phyloP scores from a whole-genome alignment of 2,329 filamentous ascomycete genomes.

The Phaeomoniella chlamydospora region DNA sequence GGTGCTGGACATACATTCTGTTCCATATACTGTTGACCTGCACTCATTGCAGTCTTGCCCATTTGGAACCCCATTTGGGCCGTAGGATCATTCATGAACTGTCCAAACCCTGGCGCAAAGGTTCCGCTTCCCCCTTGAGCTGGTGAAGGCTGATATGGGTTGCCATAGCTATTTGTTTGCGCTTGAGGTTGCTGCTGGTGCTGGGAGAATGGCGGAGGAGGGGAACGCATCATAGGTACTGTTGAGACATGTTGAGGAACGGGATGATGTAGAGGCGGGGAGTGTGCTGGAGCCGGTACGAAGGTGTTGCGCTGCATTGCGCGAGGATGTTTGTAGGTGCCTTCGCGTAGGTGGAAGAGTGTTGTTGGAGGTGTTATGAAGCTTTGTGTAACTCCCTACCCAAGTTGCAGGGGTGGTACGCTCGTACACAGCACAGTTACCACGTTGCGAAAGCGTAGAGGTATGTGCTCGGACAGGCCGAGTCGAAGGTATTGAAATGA shows the following conservation, averaged over 20 bases:
- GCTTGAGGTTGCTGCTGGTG: slow-evolving; percentile 40
- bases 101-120: slow-evolving; percentile 35
- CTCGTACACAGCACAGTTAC: too few species aligned
- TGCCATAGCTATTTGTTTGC: slow-evolving; percentile 26
- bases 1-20: slow-evolving; percentile 57
- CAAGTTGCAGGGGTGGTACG: too few species aligned
- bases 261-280: slow-evolving; percentile 88
- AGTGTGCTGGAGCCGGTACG: slow-evolving; percentile 58
- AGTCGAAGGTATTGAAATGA: neutral
- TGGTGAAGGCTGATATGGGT: slow-evolving; percentile 31
- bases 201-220: slow-evolving; percentile 63
- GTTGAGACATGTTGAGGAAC: slow-evolving; percentile 97
- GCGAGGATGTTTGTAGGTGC: too few species aligned
- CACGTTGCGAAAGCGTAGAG: too few species aligned
- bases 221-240: slow-evolving; percentile 90
- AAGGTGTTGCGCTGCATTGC: slow-evolving; percentile 79
- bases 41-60: slow-evolving; percentile 78
- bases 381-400: too few species aligned
- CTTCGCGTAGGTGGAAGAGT: too few species aligned
- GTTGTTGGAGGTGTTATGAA: too few species aligned
- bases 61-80: slow-evolving; percentile 92
- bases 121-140: slow-evolving; percentile 23
- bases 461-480: too few species aligned
- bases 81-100: slow-evolving; percentile 91
- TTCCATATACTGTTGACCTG: slow-evolving; percentile 87